These are phyloP conservation scores for Diaporthe sp. DNA, from an alignment of 2,329 filamentous ascomycete genomes.

Conservation along the genomic window DNA sequence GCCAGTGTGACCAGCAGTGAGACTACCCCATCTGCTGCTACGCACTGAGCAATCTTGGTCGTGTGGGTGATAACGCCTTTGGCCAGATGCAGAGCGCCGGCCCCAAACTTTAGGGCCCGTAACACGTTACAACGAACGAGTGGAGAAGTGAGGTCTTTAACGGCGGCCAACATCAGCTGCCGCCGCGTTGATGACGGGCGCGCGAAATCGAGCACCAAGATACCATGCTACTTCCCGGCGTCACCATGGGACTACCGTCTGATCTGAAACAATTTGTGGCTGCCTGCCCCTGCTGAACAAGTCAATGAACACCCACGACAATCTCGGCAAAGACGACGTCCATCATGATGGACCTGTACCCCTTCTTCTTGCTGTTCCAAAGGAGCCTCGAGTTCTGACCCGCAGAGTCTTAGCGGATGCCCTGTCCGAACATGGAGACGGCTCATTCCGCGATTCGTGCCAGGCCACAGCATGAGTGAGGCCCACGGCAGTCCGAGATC, in stretches of 20 bases:
- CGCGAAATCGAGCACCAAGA: conserved; percentile 4
- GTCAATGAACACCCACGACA: conserved; percentile 2
- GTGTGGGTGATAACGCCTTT: conserved; percentile 33
- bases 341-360: background rate
- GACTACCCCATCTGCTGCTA: conserved; percentile 34
- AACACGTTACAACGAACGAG: conserved; percentile 38
- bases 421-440: background rate
- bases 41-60: conserved; percentile 32
- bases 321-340: conserved; percentile 24
- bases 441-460: conserved; percentile 30
- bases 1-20: conserved; percentile 36
- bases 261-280: conserved; percentile 36
- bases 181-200: conserved; percentile 2
- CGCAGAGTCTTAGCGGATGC: background rate
- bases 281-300: conserved; percentile 17
- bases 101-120: conserved; percentile 39
- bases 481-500: conserved; percentile 41
- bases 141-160: conserved; percentile 29
- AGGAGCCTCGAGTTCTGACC: background rate
- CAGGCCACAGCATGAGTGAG: conserved; percentile 40
- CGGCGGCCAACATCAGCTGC: conserved; percentile 23
- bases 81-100: conserved; percentile 35
- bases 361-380: background rate
- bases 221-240: conserved; percentile 34
- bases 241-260: conserved; percentile 25